Evolutionary conservation across 106 monocot genomes (phyloP).

Genomic region (Dioscorea dumetorum): DNA sequence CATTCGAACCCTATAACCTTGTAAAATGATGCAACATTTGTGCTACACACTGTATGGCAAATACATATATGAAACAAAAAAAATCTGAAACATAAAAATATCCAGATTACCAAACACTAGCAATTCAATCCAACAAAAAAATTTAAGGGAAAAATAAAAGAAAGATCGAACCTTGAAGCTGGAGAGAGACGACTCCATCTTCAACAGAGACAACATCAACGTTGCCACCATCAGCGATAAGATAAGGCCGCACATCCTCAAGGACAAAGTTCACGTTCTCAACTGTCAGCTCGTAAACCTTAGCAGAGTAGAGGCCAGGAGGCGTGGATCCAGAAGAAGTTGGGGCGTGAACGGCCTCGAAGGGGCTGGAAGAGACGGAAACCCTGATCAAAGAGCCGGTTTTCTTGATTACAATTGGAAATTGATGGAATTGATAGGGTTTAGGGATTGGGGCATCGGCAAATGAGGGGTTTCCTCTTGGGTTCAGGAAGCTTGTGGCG

Average conservation of each 20-base stretch:
- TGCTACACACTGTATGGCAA: no score
- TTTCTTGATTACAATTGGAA: neutral
- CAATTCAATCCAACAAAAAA: neutral
- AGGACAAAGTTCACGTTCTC: conserved; percentile 87
- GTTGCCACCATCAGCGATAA: conserved; percentile 85
- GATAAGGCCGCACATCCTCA: conserved; percentile 86
- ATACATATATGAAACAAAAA: no score
- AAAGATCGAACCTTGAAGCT: conserved; percentile 58
- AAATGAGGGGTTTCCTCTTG: neutral
- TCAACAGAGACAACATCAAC: conserved; percentile 80
- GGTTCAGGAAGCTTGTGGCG: no score
- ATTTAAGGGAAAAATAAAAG: neutral
- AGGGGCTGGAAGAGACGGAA: conserved; percentile 5
- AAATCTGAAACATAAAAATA: neutral
- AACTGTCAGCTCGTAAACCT: conserved; percentile 54
- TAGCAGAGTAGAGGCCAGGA: conserved; percentile 57
- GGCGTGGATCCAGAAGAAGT: conserved; percentile 14
- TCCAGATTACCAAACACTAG: neutral
- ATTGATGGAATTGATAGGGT: neutral
- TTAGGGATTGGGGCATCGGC: neutral
- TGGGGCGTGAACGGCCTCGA: conserved; percentile 7
- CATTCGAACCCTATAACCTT: no score
- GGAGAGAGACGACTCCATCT: conserved; percentile 80
- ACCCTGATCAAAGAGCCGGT: neutral
- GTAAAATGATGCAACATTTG: no score